These are phyloP conservation scores for Mycosarcoma maydis DNA, from an alignment of 1,284 basidiomycete genomes.

Conservation along the genomic window DNA sequence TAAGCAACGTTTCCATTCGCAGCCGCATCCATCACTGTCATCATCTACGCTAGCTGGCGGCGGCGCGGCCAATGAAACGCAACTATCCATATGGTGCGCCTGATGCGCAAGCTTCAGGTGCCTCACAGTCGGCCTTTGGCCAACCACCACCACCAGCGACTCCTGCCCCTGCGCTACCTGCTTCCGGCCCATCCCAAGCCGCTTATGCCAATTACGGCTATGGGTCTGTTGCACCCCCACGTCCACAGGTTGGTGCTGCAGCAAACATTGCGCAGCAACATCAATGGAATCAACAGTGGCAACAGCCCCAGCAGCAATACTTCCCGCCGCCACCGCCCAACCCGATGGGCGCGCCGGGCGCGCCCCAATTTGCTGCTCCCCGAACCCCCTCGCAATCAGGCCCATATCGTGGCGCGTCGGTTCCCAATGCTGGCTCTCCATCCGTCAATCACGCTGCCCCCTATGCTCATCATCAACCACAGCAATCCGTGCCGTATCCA, in stretches of 20 bases:
- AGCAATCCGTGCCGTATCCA: slow-evolving; percentile 17
- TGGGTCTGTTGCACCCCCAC: slow-evolving; percentile 27
- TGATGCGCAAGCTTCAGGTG: slow-evolving; percentile 15
- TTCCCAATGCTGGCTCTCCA: not conserved
- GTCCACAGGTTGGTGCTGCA: slow-evolving; percentile 7
- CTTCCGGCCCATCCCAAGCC: slow-evolving; percentile 17
- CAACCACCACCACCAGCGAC: slow-evolving; percentile 40
- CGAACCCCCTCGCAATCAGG: slow-evolving; percentile 17
- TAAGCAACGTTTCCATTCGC: too few species aligned
- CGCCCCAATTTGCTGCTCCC: slow-evolving; percentile 15
- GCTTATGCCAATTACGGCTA: slow-evolving; percentile 59
- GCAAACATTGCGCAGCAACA: slow-evolving; percentile 30
- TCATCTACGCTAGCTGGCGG: not conserved
- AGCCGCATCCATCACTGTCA: too few species aligned
- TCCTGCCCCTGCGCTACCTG: slow-evolving; percentile 35
- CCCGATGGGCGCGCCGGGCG: slow-evolving; percentile 8
- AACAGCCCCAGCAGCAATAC: slow-evolving; percentile 23
- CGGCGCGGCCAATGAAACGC: slow-evolving; percentile 22
- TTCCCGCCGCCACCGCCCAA: slow-evolving; percentile 46
- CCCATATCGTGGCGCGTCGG: slow-evolving; percentile 12
- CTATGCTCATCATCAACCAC: slow-evolving; percentile 27
- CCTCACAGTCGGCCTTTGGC: slow-evolving; percentile 15
- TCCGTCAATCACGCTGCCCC: slow-evolving; percentile 15
- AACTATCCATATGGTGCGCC: slow-evolving; percentile 20
- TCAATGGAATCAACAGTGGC: slow-evolving; percentile 56